phyloP scores from a whole-genome alignment of 2,329 filamentous ascomycete species.

The Geosmithia morbida region DNA sequence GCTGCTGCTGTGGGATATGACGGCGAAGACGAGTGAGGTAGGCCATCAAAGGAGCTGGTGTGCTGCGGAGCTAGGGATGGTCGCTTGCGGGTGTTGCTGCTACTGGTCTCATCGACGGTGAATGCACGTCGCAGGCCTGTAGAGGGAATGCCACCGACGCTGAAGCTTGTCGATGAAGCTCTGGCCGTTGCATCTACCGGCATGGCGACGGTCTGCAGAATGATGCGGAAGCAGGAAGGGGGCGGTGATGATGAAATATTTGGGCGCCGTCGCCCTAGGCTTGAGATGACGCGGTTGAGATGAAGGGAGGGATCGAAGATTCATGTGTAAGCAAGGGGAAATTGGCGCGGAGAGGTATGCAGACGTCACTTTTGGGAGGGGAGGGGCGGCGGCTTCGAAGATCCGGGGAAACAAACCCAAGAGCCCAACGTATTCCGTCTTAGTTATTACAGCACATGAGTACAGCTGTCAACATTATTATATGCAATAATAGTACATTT shows the following conservation, averaged over 20 bases:
- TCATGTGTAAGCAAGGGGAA: background rate
- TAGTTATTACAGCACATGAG: too few relatives aligned
- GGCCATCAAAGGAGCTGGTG: background rate
- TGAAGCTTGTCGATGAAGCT: background rate
- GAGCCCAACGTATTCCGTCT: too few relatives aligned
- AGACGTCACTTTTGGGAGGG: background rate
- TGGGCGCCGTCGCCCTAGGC: too few relatives aligned
- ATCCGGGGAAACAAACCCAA: background rate
- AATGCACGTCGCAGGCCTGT: conserved; percentile 25
- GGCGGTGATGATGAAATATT: too few relatives aligned
- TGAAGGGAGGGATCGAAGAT: background rate
- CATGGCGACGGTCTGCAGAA: conserved; percentile 1
- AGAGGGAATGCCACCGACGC: conserved; percentile 6
- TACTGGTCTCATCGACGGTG: conserved; percentile 19
- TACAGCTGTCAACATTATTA: background rate
- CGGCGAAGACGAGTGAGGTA: background rate
- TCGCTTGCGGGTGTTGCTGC: conserved; percentile 7
- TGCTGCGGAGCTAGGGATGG: conserved; percentile 3
- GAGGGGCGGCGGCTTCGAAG: background rate
- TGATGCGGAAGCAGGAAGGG: background rate
- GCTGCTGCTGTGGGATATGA: conserved; percentile 3
- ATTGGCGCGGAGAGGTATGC: too few relatives aligned
- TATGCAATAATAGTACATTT: background rate
- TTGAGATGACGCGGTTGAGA: background rate
- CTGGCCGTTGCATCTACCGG: background rate